phyloP scores from a whole-genome alignment of 192 early-diverging fungal species.

The Cladochytrium replicatum region DNA sequence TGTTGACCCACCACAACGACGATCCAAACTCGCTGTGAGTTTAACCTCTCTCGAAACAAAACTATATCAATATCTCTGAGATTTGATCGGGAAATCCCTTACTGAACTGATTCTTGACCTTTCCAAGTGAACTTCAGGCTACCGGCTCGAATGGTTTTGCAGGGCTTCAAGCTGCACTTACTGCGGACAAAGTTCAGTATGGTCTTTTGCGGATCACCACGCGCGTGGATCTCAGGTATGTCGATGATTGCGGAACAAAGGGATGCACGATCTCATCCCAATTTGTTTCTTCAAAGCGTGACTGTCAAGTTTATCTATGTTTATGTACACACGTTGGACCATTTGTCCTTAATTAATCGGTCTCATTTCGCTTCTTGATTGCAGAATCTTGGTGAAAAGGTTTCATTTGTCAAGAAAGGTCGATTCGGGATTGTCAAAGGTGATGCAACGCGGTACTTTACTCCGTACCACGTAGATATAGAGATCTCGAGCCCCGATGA shows the following conservation, averaged over 20 bases:
- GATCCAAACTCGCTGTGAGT: too few species aligned
- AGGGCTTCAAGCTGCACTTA: slow-evolving; percentile 8
- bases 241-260: background rate
- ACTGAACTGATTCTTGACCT: too few species aligned
- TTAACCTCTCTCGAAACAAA: background rate
- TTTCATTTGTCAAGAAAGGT: slow-evolving; percentile 29
- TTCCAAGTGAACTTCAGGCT: slow-evolving; percentile 1
- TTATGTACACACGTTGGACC: slow-evolving; percentile 2
- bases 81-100: background rate
- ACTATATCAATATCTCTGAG: background rate
- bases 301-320: slow-evolving; percentile 32
- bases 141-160: slow-evolving; percentile 17
- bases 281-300: slow-evolving; percentile 10
- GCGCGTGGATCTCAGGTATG: slow-evolving; percentile 1
- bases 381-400: slow-evolving; percentile 23
- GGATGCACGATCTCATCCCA: background rate
- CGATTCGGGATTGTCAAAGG: slow-evolving; percentile 33
- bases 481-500: slow-evolving; percentile 23
- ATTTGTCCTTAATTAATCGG: background rate
- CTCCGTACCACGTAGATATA: slow-evolving; percentile 34
- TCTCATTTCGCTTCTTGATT: background rate
- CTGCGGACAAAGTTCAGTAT: slow-evolving; percentile 20
- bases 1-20: slow-evolving; percentile 3
- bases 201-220: slow-evolving; percentile 2
- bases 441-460: slow-evolving; percentile 24